Percentiles rank a stretch among this genome's conserved stretches.
Evolutionary conservation across 345 rosid genomes (phyloP).

Genomic region (Bretschneidera sinensis): DNA sequence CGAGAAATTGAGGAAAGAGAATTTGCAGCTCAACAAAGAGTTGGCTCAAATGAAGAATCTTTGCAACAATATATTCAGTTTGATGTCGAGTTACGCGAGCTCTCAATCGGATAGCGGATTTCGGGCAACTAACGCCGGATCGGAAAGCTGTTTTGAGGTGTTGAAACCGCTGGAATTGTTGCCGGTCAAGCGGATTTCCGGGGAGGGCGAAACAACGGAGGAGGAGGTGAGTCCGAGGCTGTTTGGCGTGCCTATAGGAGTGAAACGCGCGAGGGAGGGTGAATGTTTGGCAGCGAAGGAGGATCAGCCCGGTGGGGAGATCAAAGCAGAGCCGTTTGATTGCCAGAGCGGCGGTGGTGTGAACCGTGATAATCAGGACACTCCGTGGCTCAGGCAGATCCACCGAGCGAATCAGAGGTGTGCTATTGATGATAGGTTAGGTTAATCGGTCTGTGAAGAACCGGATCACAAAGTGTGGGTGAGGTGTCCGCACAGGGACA

Average conservation of each 20-base stretch:
- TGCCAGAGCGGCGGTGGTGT: constrained; percentile 19
- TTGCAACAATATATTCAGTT: constrained; percentile 46
- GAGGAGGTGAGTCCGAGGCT: constrained; percentile 39
- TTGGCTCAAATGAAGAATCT: constrained; percentile 61
- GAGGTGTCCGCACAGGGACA: neutral
- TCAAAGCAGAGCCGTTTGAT: constrained; percentile 43
- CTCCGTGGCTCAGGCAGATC: constrained; percentile 40
- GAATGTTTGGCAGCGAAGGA: constrained; percentile 18
- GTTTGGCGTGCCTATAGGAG: constrained; percentile 65
- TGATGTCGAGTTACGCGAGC: constrained; percentile 48
- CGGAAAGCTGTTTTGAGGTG: neutral
- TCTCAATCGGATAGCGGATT: constrained; percentile 17
- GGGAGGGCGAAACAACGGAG: constrained; percentile 15
- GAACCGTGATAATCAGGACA: constrained; percentile 16
- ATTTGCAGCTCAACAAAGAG: constrained; percentile 55
- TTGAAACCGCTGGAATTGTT: constrained; percentile 34
- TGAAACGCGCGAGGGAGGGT: constrained; percentile 48
- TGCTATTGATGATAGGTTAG: constrained; percentile 26
- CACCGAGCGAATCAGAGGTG: constrained; percentile 45
- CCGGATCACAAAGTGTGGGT: constrained; percentile 6
- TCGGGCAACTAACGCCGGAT: constrained; percentile 8
- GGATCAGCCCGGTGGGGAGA: constrained; percentile 21
- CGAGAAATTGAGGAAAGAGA: constrained; percentile 67
- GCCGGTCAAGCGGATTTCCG: constrained; percentile 24
- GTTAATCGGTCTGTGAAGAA: constrained; percentile 11